phyloP scores from a whole-genome alignment of 2,329 filamentous ascomycete genomes.

The Lasiodiplodia citricola region DNA sequence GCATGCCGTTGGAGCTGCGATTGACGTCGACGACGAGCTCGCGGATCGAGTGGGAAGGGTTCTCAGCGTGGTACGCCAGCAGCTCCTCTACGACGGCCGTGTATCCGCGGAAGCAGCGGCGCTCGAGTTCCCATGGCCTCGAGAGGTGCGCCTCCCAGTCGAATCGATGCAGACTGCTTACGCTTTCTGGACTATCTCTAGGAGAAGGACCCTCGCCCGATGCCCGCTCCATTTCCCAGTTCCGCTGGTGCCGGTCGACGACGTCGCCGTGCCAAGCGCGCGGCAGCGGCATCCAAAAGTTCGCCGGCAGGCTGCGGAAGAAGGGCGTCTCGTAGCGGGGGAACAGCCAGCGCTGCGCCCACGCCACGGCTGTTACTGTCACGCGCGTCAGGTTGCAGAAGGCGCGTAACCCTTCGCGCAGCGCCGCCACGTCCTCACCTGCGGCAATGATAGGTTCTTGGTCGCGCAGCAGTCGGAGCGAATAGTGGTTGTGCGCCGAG shows the following conservation, averaged over 20 bases:
- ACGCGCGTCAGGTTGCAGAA: slow-evolving; percentile 47
- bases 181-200: no score
- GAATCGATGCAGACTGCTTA: neutral
- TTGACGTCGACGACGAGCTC: slow-evolving; percentile 44
- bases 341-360: slow-evolving; percentile 41
- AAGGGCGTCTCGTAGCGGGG: slow-evolving; percentile 52
- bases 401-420: slow-evolving; percentile 40
- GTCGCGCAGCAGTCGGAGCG: slow-evolving; percentile 41
- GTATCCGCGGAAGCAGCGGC: slow-evolving; percentile 40
- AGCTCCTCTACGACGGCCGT: slow-evolving; percentile 34
- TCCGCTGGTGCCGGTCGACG: slow-evolving; percentile 24
- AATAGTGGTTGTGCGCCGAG: slow-evolving; percentile 29
- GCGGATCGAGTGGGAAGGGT: slow-evolving; percentile 34
- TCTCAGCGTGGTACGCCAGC: slow-evolving; percentile 31
- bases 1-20: neutral
- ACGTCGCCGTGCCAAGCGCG: slow-evolving; percentile 39
- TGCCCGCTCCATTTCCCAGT: neutral
- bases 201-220: no score
- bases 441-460: slow-evolving; percentile 40
- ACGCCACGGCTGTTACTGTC: slow-evolving; percentile 48
- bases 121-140: neutral
- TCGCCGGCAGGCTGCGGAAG: slow-evolving; percentile 47
- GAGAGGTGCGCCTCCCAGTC: neutral
- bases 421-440: slow-evolving; percentile 37
- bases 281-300: slow-evolving; percentile 49